Conservation (phyloP, 495 filamentous ascomycete genomes). For the Penicillium roqueforti region DNA sequence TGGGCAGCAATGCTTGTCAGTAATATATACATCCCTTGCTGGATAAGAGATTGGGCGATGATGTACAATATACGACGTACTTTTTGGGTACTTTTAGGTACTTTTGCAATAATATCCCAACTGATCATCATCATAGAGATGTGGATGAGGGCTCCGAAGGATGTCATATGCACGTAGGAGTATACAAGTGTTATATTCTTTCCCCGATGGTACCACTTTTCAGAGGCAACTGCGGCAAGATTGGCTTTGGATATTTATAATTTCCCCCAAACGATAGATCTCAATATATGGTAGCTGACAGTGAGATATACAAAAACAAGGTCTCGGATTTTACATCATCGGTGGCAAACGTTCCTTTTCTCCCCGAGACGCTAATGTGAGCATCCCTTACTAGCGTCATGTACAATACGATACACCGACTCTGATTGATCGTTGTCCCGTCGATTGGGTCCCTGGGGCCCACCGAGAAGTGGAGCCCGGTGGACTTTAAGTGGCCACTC, state of each 20-base stretch:
- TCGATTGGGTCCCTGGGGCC: conserved; percentile 19
- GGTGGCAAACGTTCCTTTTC: conserved; percentile 21
- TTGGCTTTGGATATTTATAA: not conserved
- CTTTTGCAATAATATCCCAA: not conserved
- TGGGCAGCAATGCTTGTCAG: conserved; percentile 14
- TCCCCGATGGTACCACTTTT: conserved; percentile 13
- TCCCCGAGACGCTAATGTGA: conserved; percentile 23
- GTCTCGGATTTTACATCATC: conserved; percentile 10
- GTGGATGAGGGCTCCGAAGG: not conserved
- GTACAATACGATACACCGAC: conserved; percentile 5
- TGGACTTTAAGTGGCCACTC: conserved; percentile 7
- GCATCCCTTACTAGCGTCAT: conserved; percentile 21
- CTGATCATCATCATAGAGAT: conserved; percentile 3
- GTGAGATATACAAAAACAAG: not conserved
- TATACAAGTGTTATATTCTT: not conserved
- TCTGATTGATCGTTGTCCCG: conserved; percentile 10
- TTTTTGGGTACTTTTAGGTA: too few relatives aligned
- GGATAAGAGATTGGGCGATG: conserved; percentile 1
- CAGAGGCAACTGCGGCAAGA: not conserved
- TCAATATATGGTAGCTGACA: not conserved
- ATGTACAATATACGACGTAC: not conserved
- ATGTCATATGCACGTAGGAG: conserved; percentile 15
- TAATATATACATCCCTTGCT: conserved; percentile 17
- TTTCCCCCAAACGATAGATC: conserved; percentile 2
- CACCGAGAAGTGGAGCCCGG: not conserved